A percentile compares a stretch with the other conserved stretches of the same genome.
Conservation (phyloP, 352 stramenopile genomes). For the Phytophthora nicotianae region DNA sequence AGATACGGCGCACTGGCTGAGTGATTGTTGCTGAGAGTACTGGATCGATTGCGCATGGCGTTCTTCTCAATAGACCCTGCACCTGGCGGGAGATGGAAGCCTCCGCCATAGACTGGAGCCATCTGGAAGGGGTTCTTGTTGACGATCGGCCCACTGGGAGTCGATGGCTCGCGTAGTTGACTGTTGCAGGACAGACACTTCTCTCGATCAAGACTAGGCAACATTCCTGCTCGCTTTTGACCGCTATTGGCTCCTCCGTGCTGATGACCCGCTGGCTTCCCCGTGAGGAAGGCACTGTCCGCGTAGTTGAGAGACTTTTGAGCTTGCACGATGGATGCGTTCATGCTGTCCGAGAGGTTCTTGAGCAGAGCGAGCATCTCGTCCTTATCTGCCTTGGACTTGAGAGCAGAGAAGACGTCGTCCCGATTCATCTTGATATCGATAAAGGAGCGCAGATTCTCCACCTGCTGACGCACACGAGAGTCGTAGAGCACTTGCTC, state of each 20-base stretch:
- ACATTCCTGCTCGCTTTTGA: constrained; percentile 55
- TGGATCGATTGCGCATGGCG: constrained; percentile 33
- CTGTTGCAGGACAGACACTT: constrained; percentile 83
- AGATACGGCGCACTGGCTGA: constrained; percentile 46
- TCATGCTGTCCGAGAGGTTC: constrained; percentile 81
- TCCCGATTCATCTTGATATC: constrained; percentile 91
- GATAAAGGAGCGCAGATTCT: constrained; percentile 87
- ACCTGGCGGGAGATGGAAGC: constrained; percentile 58
- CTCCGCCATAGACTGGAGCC: constrained; percentile 68
- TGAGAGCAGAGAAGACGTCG: constrained; percentile 82
- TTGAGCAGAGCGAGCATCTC: constrained; percentile 84
- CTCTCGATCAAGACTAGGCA: constrained; percentile 82
- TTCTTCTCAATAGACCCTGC: constrained; percentile 48
- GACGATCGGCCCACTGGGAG: constrained; percentile 21
- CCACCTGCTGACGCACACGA: constrained; percentile 82
- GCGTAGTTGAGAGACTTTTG: constrained; percentile 66
- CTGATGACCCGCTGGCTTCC: constrained; percentile 65
- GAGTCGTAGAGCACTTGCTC: constrained; percentile 89
- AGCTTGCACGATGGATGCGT: constrained; percentile 74
- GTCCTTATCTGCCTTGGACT: constrained; percentile 87
- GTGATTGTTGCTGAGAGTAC: constrained; percentile 48
- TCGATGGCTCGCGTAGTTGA: constrained; percentile 51
- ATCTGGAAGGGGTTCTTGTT: constrained; percentile 80
- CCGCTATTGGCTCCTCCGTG: constrained; percentile 33
- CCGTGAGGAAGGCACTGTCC: constrained; percentile 75